Percentiles rank a stretch among this genome's conserved stretches.
These are phyloP conservation scores for Tolypocladium nubicola DNA, from an alignment of 2,329 filamentous ascomycete genomes.

Conservation along the genomic window DNA sequence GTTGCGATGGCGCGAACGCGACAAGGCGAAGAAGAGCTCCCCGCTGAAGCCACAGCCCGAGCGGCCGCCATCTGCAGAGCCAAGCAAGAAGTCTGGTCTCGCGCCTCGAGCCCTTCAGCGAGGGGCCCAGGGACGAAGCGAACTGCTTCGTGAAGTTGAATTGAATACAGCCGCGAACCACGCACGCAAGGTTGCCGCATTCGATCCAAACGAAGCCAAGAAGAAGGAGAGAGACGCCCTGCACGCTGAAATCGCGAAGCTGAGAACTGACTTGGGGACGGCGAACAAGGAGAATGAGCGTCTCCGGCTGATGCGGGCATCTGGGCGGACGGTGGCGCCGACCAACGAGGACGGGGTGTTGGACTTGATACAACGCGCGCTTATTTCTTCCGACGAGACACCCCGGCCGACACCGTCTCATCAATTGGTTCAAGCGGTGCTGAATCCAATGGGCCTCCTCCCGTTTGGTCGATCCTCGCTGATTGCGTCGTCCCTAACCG, in stretches of 20 bases:
- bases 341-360: slow-evolving; percentile 27
- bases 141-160: background rate
- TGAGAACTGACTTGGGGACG: slow-evolving; percentile 49
- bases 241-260: slow-evolving; percentile 39
- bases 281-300: slow-evolving; percentile 49
- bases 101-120: background rate
- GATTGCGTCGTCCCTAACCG: slow-evolving; percentile 11
- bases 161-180: slow-evolving; percentile 16
- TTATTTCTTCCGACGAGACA: slow-evolving; percentile 23
- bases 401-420: slow-evolving; percentile 19
- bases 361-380: slow-evolving; percentile 27
- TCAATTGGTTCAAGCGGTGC: slow-evolving; percentile 35
- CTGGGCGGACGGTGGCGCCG: slow-evolving; percentile 23
- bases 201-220: slow-evolving; percentile 36
- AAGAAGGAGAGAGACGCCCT: slow-evolving; percentile 42
- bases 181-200: slow-evolving; percentile 29
- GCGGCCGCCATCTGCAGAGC: slow-evolving; percentile 9
- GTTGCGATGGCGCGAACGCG: slow-evolving; percentile 29
- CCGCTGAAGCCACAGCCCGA: slow-evolving; percentile 35
- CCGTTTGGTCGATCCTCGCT: slow-evolving; percentile 33
- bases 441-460: slow-evolving; percentile 41
- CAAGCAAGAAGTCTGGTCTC: slow-evolving; percentile 1
- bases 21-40: slow-evolving; percentile 32
- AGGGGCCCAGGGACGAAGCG: background rate
- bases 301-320: slow-evolving; percentile 29